phyloP scores from a whole-genome alignment of 176 grass and related monocot genomes.

The Avena atlantica region DNA sequence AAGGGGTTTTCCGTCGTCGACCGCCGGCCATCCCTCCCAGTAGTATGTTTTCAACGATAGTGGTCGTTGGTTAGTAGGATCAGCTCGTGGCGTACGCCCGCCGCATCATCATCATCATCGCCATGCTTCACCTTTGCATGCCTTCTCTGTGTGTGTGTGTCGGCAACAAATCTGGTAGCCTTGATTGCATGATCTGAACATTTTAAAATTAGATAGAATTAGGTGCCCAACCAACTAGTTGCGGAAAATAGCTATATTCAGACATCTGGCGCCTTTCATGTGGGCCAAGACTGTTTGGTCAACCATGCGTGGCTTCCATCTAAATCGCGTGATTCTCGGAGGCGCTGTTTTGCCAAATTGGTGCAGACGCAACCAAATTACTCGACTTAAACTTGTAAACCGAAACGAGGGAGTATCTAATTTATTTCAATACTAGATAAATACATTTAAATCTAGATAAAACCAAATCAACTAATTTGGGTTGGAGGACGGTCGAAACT shows the following conservation, averaged over 20 bases:
- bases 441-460: no score
- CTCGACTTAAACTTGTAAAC: no score
- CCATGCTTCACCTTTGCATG: neutral
- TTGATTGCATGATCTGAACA: neutral
- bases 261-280: neutral
- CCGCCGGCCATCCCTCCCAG: no score
- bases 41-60: neutral
- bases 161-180: neutral
- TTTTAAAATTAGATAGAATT: no score
- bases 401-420: no score
- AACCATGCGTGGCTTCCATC: neutral
- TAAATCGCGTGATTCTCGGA: neutral
- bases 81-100: neutral
- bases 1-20: neutral
- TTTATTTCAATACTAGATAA: no score
- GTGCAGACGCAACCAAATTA: no score
- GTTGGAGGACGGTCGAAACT: no score
- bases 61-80: slow-evolving; percentile 3
- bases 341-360: no score
- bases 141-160: neutral
- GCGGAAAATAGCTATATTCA: no score
- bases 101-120: neutral
- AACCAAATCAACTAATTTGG: no score
- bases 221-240: no score
- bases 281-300: neutral